Percentiles rank a stretch among this genome's conserved stretches.
These are phyloP conservation scores for Russula compacta DNA, from an alignment of 768 basidiomycete genomes.

Conservation along the genomic window DNA sequence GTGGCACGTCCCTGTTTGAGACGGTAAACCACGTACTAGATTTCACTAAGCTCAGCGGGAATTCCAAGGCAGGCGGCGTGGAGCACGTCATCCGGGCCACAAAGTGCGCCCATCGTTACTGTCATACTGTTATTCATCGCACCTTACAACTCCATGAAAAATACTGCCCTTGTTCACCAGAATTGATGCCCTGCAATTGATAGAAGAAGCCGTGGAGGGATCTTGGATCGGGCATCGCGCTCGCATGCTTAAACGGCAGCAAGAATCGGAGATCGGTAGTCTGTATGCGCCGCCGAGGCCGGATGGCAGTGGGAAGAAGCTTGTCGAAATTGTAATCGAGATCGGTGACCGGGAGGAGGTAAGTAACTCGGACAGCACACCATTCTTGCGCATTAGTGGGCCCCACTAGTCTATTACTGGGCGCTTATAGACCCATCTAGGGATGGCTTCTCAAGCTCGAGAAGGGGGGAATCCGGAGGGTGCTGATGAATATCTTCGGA, in stretches of 20 bases:
- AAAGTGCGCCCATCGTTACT: slow-evolving; percentile 35
- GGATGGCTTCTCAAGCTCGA: slow-evolving; percentile 86
- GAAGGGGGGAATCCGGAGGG: slow-evolving; percentile 83
- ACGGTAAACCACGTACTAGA: slow-evolving; percentile 96
- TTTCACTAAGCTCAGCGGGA: slow-evolving; percentile 90
- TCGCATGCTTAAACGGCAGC: slow-evolving; percentile 50
- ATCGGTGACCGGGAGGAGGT: slow-evolving; percentile 67
- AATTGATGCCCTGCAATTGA: slow-evolving; percentile 70
- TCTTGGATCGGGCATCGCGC: slow-evolving; percentile 92
- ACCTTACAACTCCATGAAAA: neutral
- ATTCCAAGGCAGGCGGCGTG: slow-evolving; percentile 66
- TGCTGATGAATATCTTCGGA: slow-evolving; percentile 91
- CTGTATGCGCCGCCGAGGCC: slow-evolving; percentile 77
- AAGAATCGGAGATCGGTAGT: slow-evolving; percentile 77
- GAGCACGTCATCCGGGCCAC: slow-evolving; percentile 65
- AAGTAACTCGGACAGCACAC: slow-evolving; percentile 20
- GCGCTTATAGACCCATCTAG: slow-evolving; percentile 30
- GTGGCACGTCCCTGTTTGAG: slow-evolving; percentile 91
- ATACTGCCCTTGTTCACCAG: slow-evolving; percentile 21
- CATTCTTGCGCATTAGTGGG: neutral
- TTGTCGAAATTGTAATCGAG: slow-evolving; percentile 85
- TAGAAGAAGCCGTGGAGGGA: slow-evolving; percentile 86
- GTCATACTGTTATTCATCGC: neutral
- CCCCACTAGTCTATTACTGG: neutral
- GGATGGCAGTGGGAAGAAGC: slow-evolving; percentile 36